A percentile compares a stretch with the other conserved stretches of the same genome.
These are phyloP conservation scores for Capsicum pubescens DNA, from an alignment of 257 asterid genomes.

Conservation along the genomic window DNA sequence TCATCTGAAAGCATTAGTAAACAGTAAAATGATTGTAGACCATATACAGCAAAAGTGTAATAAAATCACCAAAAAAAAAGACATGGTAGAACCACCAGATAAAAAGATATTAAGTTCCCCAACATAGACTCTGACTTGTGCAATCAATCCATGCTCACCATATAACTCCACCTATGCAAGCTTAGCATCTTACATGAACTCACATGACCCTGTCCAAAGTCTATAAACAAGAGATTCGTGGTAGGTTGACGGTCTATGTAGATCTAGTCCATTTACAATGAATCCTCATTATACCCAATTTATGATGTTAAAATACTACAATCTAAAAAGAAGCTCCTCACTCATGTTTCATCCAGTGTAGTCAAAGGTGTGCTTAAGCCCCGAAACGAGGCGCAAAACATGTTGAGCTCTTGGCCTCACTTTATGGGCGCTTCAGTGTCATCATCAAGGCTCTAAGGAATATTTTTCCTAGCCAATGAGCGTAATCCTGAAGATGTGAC, in stretches of 20 bases:
- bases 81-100: slow-evolving; percentile 23
- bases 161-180: slow-evolving; percentile 1
- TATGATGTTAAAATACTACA: background rate
- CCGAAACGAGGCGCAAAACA: no score
- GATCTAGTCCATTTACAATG: background rate
- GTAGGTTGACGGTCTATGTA: background rate
- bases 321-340: background rate
- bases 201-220: slow-evolving; percentile 2
- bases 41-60: background rate
- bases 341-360: background rate
- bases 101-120: slow-evolving; percentile 19
- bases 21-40: background rate
- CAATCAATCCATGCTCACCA: background rate
- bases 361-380: no score
- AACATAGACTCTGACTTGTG: background rate
- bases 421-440: no score
- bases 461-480: no score
- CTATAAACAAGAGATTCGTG: background rate
- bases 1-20: slow-evolving; percentile 53
- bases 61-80: background rate
- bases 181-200: background rate
- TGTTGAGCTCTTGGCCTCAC: no score
- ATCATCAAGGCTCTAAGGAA: no score
- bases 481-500: no score
- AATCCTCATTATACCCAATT: slow-evolving; percentile 13